These are phyloP conservation scores for Pestalotiopsis sp. DNA, from an alignment of 2,329 filamentous ascomycete genomes.

Conservation along the genomic window DNA sequence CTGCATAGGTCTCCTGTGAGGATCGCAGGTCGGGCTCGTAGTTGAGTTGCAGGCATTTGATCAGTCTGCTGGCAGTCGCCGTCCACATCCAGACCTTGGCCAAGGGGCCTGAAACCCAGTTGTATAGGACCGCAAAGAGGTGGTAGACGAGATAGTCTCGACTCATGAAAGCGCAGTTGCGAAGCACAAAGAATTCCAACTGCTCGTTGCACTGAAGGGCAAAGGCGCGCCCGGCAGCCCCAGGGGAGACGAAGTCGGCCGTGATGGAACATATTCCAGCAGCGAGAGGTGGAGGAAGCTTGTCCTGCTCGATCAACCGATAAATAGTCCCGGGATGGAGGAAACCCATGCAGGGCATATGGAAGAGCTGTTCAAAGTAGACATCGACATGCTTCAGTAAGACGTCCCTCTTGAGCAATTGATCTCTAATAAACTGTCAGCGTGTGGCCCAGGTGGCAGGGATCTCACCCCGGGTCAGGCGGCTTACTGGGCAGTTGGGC, in stretches of 20 bases:
- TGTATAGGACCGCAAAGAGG: constrained; percentile 12
- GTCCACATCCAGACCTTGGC: constrained; percentile 17
- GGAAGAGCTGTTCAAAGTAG: constrained; percentile 40
- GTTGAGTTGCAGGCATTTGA: constrained; percentile 15
- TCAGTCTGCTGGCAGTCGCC: constrained; percentile 12
- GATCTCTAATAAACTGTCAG: constrained; percentile 23
- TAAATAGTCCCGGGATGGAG: constrained; percentile 37
- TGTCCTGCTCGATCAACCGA: constrained; percentile 36
- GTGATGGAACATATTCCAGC: constrained; percentile 41
- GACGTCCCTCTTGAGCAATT: constrained; percentile 35
- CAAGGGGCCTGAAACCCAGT: constrained; percentile 15
- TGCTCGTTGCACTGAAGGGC: constrained; percentile 38
- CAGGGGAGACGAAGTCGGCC: constrained; percentile 36
- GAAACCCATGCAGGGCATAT: constrained; percentile 40
- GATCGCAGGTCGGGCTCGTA: constrained; percentile 12
- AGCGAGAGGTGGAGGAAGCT: constrained; percentile 34
- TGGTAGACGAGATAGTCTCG: constrained; percentile 11
- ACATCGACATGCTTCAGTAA: constrained; percentile 38
- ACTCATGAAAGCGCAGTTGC: constrained; percentile 34
- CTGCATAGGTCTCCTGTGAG: background rate
- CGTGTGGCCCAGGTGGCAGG: background rate
- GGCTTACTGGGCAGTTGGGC: constrained; percentile 24
- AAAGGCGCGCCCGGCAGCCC: constrained; percentile 34
- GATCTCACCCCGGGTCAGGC: background rate
- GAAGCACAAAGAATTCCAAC: constrained; percentile 41